phyloP scores from a whole-genome alignment of 306 rosid species.

The Pterocarpus santalinus region DNA sequence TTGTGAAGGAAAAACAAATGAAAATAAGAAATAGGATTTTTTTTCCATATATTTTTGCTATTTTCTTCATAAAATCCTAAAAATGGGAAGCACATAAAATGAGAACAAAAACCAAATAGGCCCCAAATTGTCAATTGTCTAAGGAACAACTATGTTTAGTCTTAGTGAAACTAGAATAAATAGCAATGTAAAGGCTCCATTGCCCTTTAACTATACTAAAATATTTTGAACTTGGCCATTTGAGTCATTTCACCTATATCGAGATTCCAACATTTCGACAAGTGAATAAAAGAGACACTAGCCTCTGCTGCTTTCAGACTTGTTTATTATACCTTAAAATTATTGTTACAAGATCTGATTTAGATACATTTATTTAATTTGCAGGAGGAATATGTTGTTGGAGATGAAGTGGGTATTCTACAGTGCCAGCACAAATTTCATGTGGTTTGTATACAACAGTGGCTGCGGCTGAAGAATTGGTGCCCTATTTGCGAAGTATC shows the following conservation, averaged over 20 bases:
- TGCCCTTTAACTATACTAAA: neutral
- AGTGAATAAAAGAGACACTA: neutral
- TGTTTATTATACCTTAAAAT: neutral
- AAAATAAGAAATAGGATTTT: too few relatives aligned
- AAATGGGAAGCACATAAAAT: too few relatives aligned
- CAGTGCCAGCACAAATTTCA: slow-evolving; percentile 77
- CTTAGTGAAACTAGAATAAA: neutral
- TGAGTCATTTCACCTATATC: neutral
- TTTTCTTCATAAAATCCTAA: too few relatives aligned
- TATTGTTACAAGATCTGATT: slow-evolving; percentile 18
- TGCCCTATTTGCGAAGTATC: slow-evolving; percentile 87
- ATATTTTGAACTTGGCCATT: slow-evolving; percentile 7
- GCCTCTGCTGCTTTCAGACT: neutral
- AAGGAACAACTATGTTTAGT: neutral
- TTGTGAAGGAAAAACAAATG: too few relatives aligned
- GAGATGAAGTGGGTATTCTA: slow-evolving; percentile 77
- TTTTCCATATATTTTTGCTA: too few relatives aligned
- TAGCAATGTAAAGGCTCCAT: neutral
- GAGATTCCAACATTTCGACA: too few relatives aligned
- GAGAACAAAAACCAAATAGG: neutral
- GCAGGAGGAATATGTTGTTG: slow-evolving; percentile 80
- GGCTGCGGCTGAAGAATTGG: slow-evolving; percentile 89
- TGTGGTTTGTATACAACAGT: slow-evolving; percentile 68
- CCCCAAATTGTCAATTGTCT: neutral
- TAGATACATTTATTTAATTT: slow-evolving; percentile 7